Evolutionary conservation across 1,139 yeast species (phyloP).

Genomic region (Pichia sp.): DNA sequence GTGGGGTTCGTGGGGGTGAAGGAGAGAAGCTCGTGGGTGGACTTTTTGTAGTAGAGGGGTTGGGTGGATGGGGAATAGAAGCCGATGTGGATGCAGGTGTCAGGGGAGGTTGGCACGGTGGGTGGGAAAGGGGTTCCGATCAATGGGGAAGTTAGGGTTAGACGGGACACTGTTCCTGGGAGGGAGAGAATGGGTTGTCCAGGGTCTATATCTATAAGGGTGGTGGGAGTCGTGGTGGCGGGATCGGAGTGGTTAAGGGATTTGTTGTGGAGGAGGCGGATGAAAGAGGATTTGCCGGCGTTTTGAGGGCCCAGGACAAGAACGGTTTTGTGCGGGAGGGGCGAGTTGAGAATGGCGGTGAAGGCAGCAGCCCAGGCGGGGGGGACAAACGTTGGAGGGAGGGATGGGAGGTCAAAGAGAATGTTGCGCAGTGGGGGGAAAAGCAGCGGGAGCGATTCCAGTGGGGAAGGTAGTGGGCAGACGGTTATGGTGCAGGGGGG

Average conservation of each 20-base stretch:
- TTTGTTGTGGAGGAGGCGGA: background rate
- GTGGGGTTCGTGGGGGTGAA: background rate
- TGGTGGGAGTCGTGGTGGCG: background rate
- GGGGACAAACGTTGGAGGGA: background rate
- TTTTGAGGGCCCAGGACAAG: background rate
- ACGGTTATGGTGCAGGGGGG: background rate
- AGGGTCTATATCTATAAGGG: background rate
- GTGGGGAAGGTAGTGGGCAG: background rate
- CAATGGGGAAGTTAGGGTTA: background rate
- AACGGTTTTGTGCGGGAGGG: background rate
- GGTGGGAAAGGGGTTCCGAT: background rate
- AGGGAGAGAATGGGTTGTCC: background rate
- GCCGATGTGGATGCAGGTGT: background rate
- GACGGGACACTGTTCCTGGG: background rate
- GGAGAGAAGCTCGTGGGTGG: background rate
- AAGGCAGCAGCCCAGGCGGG: background rate
- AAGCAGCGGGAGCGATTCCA: background rate
- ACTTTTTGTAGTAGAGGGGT: background rate
- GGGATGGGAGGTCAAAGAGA: background rate
- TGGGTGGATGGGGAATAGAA: background rate
- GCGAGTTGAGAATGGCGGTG: background rate
- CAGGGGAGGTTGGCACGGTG: background rate
- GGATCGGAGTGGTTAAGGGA: background rate
- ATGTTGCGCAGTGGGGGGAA: background rate
- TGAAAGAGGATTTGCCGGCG: background rate